Conservation (phyloP, 2,329 filamentous ascomycete species). For the Epichloe brachyelytri region DNA sequence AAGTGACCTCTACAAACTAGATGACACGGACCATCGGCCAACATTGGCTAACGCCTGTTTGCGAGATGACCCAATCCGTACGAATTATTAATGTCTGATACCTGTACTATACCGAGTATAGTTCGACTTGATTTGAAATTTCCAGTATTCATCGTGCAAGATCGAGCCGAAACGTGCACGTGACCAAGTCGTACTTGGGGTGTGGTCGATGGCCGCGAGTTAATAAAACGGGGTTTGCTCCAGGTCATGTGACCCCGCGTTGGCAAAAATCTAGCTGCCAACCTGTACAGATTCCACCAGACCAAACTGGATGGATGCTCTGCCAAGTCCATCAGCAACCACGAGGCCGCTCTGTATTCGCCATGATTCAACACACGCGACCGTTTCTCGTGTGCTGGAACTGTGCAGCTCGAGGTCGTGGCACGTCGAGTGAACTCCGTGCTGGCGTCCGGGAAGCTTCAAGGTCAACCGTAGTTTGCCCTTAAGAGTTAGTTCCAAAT, state of each 20-base stretch:
- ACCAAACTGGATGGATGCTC: not conserved
- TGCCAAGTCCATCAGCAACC: not conserved
- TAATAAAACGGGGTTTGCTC: not conserved
- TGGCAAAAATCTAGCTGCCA: not conserved
- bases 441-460: not conserved
- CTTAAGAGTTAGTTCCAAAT: slow-evolving; percentile 1
- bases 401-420: slow-evolving; percentile 13
- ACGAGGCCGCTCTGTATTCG: not conserved
- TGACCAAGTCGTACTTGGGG: no score
- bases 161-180: no score
- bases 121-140: not conserved
- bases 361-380: slow-evolving; percentile 19
- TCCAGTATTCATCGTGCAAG: no score
- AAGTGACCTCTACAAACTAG: not conserved
- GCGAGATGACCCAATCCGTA: no score
- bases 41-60: not conserved
- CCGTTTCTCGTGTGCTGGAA: slow-evolving; percentile 21
- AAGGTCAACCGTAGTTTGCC: not conserved
- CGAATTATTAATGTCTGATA: no score
- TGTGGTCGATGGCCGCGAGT: not conserved
- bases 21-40: not conserved
- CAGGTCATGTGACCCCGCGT: slow-evolving; percentile 2
- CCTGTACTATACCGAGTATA: not conserved
- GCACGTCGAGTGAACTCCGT: not conserved
- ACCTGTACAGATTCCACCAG: no score